Evolutionary conservation across 2,329 filamentous ascomycete species (phyloP), one percentile per base, ranked within the genome.

Genomic region (Fusarium sp.): DNA sequence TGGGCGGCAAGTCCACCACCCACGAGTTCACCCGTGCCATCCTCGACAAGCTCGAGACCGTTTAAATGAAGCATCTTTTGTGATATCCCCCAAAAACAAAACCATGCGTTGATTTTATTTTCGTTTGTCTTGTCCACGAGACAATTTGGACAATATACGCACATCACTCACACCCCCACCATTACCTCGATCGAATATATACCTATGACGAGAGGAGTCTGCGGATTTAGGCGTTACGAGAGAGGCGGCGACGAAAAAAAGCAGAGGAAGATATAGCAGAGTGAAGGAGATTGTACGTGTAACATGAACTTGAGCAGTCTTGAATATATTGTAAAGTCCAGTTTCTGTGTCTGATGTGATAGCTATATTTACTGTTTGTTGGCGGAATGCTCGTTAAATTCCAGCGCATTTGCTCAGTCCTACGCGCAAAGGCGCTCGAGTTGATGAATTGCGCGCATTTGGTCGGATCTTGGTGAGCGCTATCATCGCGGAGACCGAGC

Each of bases 1-100:
- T 99, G 96, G 95, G 95, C 80, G 96, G 96, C 81, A 85, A 91
- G 73, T 90, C 90, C 79, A 94, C 92, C 77, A 99, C 95, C 71
- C 90, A 98, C 84, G 91, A 98, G 82, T 99, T 98, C 86, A 98
- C 96, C 78, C 88, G 91, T 78, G 95, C 96, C 77, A 92, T 99
- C 79, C 88, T 99, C 79, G 90, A 95, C 86, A 93, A 96, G 88
- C 97, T 99, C 94, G 95, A 98, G 87, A 84, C 86, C 75, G 78
- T 90, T 81, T 91, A 88, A 88, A 80, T 51, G 44, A 56, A 70
- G 61, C 57, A 61, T 70, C 22, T 60, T 68, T 69, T 72, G 64
- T 69, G 69, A 76, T 77, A 75, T 72, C 63, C 68, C 68, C 64
- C 50, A 15, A 18, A 55, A 66, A 57, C 62, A 64, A 73, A 72